Base-by-base conservation (phyloP, 306 rosid species). In the peach (Prunus persica) region DNA sequence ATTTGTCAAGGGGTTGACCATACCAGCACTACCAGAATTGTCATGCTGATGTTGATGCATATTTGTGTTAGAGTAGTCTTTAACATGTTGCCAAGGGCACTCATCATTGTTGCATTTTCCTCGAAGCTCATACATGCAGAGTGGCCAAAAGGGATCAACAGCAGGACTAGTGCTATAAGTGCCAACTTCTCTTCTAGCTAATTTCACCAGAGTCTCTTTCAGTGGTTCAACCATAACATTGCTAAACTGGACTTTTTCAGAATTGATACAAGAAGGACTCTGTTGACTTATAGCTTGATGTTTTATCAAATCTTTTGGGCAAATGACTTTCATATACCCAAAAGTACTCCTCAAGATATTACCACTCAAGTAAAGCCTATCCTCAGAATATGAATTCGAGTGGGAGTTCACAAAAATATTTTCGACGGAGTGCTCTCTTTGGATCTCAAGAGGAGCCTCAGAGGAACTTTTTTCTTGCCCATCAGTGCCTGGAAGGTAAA, bases 51-150 rank as follows among this genome's bases (percentile, higher is more conserved):
- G 74, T 67, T 76, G 82, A 75, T 65, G n/a, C 76, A 68, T 61
- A 76, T 60, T 83, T 54, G 56, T 76, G 76, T 77, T 81, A 79
- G 72, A 63, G 55, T 87, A 83, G 88, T 94, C 94, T 85, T 81
- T 89, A 43, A 83, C 75, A 75, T 95, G 98, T 85, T 95, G 98
- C 98, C 98, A 95, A 67, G 96, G 97, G 65, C 97, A 95, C 81
- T 90, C 96, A 18, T 95, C 95, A 83, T 95, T 88, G 93, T 95
- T 95, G 92, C 98, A 95, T 85, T 92, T 95, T 84, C 98, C 98
- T 78, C 98, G 96, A 56, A 95, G 97, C 73, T 92, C 98, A 87
- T 76, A 95, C 92, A 90, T 87, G 87, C 98, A 95, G 79, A 92
- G 96, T 2, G 98, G 98, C 96, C 93, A 89, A 81, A 87, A 89